Conservation (phyloP, 2,329 filamentous ascomycete species). For the Aspergillus floridensis region DNA sequence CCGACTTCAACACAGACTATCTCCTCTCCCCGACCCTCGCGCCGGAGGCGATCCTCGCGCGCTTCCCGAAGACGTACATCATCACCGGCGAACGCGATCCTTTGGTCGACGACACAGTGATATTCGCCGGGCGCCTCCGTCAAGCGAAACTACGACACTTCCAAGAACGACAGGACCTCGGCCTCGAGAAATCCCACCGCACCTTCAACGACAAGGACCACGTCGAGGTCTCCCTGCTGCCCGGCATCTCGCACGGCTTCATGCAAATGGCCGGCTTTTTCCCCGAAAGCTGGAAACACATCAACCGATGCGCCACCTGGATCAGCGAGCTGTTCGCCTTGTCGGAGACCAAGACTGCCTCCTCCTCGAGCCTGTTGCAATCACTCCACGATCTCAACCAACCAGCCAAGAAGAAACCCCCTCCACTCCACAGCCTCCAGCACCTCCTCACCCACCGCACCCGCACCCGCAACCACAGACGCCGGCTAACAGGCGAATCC, state of each 20-base stretch:
- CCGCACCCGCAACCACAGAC: slow-evolving; percentile 45
- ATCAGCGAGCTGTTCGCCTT: slow-evolving; percentile 69
- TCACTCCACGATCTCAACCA: slow-evolving; percentile 4
- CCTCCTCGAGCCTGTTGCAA: slow-evolving; percentile 19
- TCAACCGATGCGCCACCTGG: slow-evolving; percentile 76
- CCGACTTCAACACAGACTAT: slow-evolving; percentile 89
- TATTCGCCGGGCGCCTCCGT: slow-evolving; percentile 86
- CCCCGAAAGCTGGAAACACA: slow-evolving; percentile 84
- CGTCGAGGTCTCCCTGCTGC: slow-evolving; percentile 79
- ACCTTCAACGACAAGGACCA: slow-evolving; percentile 70
- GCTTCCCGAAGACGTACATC: slow-evolving; percentile 94
- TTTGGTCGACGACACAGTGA: slow-evolving; percentile 92
- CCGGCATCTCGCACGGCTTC: slow-evolving; percentile 90
- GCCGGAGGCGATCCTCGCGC: slow-evolving; percentile 74
- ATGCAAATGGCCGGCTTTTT: slow-evolving; percentile 86
- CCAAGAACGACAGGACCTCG: slow-evolving; percentile 55
- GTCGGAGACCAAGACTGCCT: slow-evolving; percentile 19
- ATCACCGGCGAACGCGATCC: slow-evolving; percentile 94
- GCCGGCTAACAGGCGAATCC: slow-evolving; percentile 54
- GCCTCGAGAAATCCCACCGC: slow-evolving; percentile 52
- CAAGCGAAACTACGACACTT: slow-evolving; percentile 67
- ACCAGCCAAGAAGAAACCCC: slow-evolving; percentile 9
- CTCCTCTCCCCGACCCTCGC: slow-evolving; percentile 86
- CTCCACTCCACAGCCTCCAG: neutral
- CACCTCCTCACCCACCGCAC: neutral